These are phyloP conservation scores for Cordyceps militaris DNA, from an alignment of 2,329 filamentous ascomycete genomes.

Conservation along the genomic window DNA sequence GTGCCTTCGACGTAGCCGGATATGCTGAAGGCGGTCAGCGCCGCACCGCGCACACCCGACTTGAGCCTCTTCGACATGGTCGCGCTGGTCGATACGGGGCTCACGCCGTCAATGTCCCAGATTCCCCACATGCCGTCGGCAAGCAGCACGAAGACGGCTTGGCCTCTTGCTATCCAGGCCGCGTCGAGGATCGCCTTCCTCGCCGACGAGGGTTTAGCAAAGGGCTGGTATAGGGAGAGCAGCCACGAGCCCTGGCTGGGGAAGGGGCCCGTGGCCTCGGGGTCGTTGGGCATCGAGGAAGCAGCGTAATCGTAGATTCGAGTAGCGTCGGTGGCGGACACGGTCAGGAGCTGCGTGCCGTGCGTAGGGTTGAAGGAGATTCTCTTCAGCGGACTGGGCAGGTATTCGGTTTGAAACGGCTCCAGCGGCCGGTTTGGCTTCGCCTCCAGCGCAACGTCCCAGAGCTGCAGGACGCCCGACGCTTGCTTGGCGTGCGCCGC, in stretches of 20 bases:
- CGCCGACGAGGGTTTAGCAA: slow-evolving; percentile 39
- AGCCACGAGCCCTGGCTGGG: slow-evolving; percentile 57
- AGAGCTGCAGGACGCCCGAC: slow-evolving; percentile 50
- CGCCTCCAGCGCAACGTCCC: slow-evolving; percentile 46
- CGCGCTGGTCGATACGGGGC: slow-evolving; percentile 35
- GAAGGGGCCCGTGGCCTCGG: slow-evolving; percentile 43
- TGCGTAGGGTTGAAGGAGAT: slow-evolving; percentile 57
- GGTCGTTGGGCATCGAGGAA: slow-evolving; percentile 45
- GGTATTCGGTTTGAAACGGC: slow-evolving; percentile 55
- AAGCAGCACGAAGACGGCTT: slow-evolving; percentile 50
- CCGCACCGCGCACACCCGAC: slow-evolving; percentile 48
- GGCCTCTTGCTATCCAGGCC: slow-evolving; percentile 54
- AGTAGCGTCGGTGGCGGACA: slow-evolving; percentile 48
- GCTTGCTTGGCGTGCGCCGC: slow-evolving; percentile 54
- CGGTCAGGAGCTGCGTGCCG: slow-evolving; percentile 50
- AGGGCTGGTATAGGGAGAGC: slow-evolving; percentile 53
- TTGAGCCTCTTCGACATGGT: slow-evolving; percentile 43
- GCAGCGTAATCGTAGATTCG: slow-evolving; percentile 56
- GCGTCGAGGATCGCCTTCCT: slow-evolving; percentile 57
- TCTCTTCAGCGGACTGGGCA: slow-evolving; percentile 46
- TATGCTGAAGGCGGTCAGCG: slow-evolving; percentile 50
- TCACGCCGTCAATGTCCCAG: slow-evolving; percentile 57
- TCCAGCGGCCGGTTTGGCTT: slow-evolving; percentile 27
- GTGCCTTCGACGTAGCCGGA: slow-evolving; percentile 56
- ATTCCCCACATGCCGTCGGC: slow-evolving; percentile 62